phyloP scores from a whole-genome alignment of 78 protist genomes.

The Anaeramoeba flamelloides region DNA sequence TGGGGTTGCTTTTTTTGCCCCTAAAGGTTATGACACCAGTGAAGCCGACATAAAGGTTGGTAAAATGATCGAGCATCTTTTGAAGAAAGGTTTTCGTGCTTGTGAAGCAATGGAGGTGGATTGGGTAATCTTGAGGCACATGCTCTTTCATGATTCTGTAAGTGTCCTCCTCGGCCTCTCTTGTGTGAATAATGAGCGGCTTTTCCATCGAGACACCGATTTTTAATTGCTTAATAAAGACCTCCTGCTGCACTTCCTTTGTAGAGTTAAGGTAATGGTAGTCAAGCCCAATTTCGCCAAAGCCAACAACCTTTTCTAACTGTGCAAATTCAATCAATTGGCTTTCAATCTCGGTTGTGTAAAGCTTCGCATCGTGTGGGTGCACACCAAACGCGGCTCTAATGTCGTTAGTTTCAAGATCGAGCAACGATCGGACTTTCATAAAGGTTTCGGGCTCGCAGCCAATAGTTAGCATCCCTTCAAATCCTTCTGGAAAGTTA shows the following conservation, averaged over 20 bases:
- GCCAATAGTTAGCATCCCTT: neutral
- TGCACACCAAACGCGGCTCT: slow-evolving; percentile 19
- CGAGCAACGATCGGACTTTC: neutral
- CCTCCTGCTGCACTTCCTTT: neutral
- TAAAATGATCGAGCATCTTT: neutral
- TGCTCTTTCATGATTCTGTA: slow-evolving; percentile 5
- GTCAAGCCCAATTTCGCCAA: slow-evolving; percentile 21
- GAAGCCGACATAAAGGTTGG: slow-evolving; percentile 7
- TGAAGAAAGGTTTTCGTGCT: neutral
- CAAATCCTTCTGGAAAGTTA: neutral
- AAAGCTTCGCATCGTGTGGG: slow-evolving; percentile 11
- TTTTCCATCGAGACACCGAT: neutral
- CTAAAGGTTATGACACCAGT: slow-evolving; percentile 19
- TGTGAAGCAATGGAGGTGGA: slow-evolving; percentile 16
- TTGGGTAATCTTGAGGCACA: neutral
- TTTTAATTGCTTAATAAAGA: slow-evolving; percentile 12
- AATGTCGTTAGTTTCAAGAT: slow-evolving; percentile 11
- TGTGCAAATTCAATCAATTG: slow-evolving; percentile 6
- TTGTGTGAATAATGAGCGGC: slow-evolving; percentile 12
- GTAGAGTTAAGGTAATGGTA: slow-evolving; percentile 15
- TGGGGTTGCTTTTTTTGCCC: neutral
- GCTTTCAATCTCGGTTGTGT: neutral
- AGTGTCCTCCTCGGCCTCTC: slow-evolving; percentile 21
- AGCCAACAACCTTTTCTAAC: slow-evolving; percentile 2
- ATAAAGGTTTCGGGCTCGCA: no score